A percentile compares a stretch with the other conserved stretches of the same genome.
Evolutionary conservation across 2,329 filamentous ascomycete species (phyloP).

Genomic region (Venturia pyrina): DNA sequence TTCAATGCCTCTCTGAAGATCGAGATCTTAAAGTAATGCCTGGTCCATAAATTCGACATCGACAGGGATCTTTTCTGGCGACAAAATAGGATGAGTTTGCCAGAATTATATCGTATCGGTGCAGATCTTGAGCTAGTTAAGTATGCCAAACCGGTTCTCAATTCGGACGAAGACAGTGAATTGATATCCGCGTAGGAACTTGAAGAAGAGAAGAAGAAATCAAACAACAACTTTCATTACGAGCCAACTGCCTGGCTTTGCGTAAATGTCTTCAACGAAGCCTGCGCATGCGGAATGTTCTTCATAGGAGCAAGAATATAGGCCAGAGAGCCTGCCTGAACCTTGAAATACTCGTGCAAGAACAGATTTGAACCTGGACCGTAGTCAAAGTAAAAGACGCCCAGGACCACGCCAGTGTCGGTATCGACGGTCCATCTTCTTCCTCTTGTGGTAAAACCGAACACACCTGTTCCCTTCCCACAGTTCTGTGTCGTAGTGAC

Average conservation of each 20-base stretch:
- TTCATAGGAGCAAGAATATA: constrained; percentile 10
- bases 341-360: constrained; percentile 12
- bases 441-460: constrained; percentile 3
- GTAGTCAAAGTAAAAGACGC: constrained; percentile 12
- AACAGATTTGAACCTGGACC: background rate
- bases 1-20: no score
- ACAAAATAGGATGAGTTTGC: no score
- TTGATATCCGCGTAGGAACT: no score
- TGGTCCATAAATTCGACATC: no score
- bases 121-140: no score
- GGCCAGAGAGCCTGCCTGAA: constrained; percentile 3
- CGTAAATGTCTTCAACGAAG: constrained; percentile 3
- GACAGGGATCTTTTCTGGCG: no score
- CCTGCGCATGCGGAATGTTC: constrained; percentile 6
- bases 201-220: background rate
- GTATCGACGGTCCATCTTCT: constrained; percentile 12
- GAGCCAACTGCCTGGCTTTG: background rate
- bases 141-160: no score
- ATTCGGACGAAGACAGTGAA: no score
- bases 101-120: no score
- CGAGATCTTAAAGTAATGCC: no score
- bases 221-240: background rate
- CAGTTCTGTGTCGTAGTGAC: constrained; percentile 9
- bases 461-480: constrained; percentile 10
- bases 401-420: constrained; percentile 11